phyloP scores from a whole-genome alignment of 371 early-diverging fungal genomes.

The Mortierella sp. region DNA sequence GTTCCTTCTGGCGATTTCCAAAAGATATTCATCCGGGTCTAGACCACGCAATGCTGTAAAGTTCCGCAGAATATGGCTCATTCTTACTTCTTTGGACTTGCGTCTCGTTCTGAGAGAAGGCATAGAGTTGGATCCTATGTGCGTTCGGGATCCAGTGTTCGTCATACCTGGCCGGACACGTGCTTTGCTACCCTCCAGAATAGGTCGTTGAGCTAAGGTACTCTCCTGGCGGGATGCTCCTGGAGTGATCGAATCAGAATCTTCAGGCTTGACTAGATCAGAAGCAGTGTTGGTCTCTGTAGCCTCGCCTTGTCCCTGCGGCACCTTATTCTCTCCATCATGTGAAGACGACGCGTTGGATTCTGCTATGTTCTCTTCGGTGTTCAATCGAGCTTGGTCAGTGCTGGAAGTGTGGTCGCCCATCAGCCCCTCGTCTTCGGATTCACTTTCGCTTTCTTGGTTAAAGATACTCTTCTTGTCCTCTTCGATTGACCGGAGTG shows the following conservation, averaged over 20 bases:
- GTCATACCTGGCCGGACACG: too few relatives aligned
- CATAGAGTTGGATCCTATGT: too few relatives aligned
- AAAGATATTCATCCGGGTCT: constrained; percentile 30
- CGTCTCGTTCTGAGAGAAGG: constrained; percentile 15
- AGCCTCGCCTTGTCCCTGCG: too few relatives aligned
- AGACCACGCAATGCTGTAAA: constrained; percentile 39
- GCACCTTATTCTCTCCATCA: too few relatives aligned
- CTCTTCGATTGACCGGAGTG: constrained; percentile 36
- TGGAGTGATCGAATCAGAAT: too few relatives aligned
- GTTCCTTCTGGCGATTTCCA: constrained; percentile 9
- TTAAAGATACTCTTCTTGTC: background rate
- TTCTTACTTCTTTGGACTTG: constrained; percentile 35
- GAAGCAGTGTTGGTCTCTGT: too few relatives aligned
- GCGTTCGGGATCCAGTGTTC: too few relatives aligned
- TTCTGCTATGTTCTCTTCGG: background rate
- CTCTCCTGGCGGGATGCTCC: too few relatives aligned
- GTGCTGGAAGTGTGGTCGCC: constrained; percentile 5
- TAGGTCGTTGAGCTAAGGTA: too few relatives aligned
- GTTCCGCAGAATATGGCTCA: constrained; percentile 45
- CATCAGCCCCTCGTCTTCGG: constrained; percentile 33
- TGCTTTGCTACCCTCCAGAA: too few relatives aligned
- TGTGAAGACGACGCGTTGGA: background rate
- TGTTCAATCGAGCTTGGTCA: background rate
- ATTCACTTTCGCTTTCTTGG: constrained; percentile 17
- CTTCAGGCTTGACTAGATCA: too few relatives aligned